A percentile compares a stretch with the other conserved stretches of the same genome.
Evolutionary conservation across 176 grass and related monocot genomes (phyloP).

Genomic region (Chrysopogon serrulatus): DNA sequence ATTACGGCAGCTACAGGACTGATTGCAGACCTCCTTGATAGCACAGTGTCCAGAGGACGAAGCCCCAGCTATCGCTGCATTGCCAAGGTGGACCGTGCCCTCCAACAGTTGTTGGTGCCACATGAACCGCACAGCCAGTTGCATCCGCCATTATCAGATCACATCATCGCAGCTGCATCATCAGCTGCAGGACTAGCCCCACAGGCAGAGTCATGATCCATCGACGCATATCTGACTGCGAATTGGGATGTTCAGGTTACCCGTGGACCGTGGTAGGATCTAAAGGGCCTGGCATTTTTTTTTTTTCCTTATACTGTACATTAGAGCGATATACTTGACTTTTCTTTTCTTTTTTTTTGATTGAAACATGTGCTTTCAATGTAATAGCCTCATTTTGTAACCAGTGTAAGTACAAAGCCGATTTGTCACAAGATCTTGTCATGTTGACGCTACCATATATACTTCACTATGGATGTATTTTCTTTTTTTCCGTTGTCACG

Average conservation of each 20-base stretch:
- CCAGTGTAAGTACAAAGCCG: background rate
- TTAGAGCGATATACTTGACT: background rate
- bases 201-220: background rate
- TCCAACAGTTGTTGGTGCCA: background rate
- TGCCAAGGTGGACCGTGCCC: background rate
- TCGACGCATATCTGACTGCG: background rate
- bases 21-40: background rate
- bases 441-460: background rate
- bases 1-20: background rate
- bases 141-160: background rate
- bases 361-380: background rate
- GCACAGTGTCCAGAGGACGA: background rate
- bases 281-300: background rate
- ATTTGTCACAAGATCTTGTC: background rate
- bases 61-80: background rate
- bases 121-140: background rate
- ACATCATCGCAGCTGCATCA: background rate
- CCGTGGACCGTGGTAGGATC: background rate
- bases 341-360: background rate
- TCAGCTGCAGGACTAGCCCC: background rate
- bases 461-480: background rate
- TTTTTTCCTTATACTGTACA: background rate
- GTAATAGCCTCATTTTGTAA: background rate
- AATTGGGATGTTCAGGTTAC: conserved; percentile 8
- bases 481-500: background rate